Base-by-base conservation (phyloP, 2,329 filamentous ascomycete genomes). In the Aureobasidium zeae region DNA sequence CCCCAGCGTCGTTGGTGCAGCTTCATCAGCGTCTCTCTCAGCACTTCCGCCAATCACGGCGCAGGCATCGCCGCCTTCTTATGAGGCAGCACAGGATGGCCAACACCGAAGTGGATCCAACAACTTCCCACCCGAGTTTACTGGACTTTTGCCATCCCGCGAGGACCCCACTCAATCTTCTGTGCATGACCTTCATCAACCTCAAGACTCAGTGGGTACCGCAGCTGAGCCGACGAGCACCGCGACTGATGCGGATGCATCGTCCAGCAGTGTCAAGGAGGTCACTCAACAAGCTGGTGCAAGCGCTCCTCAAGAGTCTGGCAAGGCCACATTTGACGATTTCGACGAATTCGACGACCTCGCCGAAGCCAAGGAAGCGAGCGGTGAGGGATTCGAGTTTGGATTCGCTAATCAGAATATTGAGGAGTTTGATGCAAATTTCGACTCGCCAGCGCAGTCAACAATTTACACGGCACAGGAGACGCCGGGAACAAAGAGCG, bases 271-370 rank as follows among this genome's bases (percentile, higher is more conserved):
- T 8, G 29, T 26, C 3, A 30, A 15, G 15, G 29, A 33, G 5
- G 22, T 20, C 8, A 28, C 37, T n/a, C 37, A 32, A 32, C 39
- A 32, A 10, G 17, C 15, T 29, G 22, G 32, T 59, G 30, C 57
- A 58, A 17, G 53, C 59, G 25, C 61, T 63, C 24, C 34, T 29
- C 42, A 44, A 16, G 21, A 36, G 47, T 57, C 65, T 2, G 55
- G 62, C 12, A 69, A 69, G 51, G 64, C 72, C 16, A 71, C 76
- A 2, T 86, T 87, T 58, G 71, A 74, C 44, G 83, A 87, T 38
- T 77, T 87, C 48, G 84, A 86, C 37, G 84, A 86, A 30, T 91
- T 91, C 53, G 83, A 86, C 54, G 85, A 85, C 44, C 74, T 93
- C 12, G 80, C 86, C 48, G 86, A 93, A 56, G 86, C 86, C 32